A percentile compares a stretch with the other conserved stretches of the same genome.
Conservation (phyloP, 2,329 filamentous ascomycete genomes). For the Alternaria conjuncta region DNA sequence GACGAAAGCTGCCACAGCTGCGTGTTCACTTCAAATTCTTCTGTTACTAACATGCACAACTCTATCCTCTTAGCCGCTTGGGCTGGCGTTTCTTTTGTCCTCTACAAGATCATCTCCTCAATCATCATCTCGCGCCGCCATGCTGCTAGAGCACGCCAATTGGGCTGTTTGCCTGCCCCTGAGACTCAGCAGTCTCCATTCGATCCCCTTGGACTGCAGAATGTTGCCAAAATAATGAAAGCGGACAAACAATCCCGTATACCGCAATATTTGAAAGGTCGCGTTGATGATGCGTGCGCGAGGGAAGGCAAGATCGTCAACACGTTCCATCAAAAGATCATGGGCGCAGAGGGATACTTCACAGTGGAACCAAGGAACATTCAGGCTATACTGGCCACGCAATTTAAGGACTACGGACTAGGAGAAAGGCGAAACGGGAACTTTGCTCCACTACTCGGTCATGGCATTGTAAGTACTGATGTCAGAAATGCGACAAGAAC, state of each 20-base stretch:
- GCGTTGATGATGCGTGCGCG: slow-evolving; percentile 24
- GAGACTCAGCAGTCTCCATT: slow-evolving; percentile 48
- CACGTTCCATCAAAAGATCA: slow-evolving; percentile 32
- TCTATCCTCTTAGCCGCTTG: slow-evolving; percentile 38
- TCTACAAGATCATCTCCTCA: slow-evolving; percentile 39
- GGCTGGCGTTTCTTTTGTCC: slow-evolving; percentile 36
- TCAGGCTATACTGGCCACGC: slow-evolving; percentile 52
- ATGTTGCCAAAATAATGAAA: slow-evolving; percentile 49
- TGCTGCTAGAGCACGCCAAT: slow-evolving; percentile 41
- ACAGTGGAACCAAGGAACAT: slow-evolving; percentile 56
- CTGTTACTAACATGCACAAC: slow-evolving; percentile 32
- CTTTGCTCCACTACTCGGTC: slow-evolving; percentile 51
- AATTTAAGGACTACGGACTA: slow-evolving; percentile 55
- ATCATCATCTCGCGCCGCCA: slow-evolving; percentile 39
- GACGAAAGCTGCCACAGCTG: not conserved
- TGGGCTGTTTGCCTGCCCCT: slow-evolving; percentile 54
- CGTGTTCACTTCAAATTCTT: not conserved
- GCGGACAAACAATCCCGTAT: slow-evolving; percentile 44
- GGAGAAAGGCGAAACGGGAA: slow-evolving; percentile 43
- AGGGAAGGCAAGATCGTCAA: slow-evolving; percentile 28
- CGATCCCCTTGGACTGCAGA: slow-evolving; percentile 59
- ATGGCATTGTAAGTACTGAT: slow-evolving; percentile 42
- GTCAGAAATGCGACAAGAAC: not conserved
- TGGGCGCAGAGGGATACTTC: slow-evolving; percentile 21
- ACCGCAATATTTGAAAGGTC: slow-evolving; percentile 39